A percentile compares a stretch with the other conserved stretches of the same genome.
Evolutionary conservation across 768 basidiomycete genomes (phyloP).

Genomic region (Lyophyllum atratum): DNA sequence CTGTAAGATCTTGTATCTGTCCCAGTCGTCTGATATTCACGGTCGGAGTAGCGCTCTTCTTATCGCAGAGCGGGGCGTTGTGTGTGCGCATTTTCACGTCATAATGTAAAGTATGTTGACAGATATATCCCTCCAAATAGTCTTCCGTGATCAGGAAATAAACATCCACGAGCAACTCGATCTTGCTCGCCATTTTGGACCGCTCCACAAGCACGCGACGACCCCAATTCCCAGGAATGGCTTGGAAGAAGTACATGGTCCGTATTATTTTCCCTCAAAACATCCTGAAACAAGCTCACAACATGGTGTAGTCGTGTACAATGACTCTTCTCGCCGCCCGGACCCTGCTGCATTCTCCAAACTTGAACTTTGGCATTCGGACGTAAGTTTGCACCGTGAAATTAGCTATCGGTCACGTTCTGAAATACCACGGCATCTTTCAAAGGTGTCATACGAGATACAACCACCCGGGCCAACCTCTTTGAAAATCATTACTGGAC

Average conservation of each 20-base stretch:
- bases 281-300: slow-evolving; percentile 6
- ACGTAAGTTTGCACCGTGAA: slow-evolving; percentile 42
- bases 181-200: slow-evolving; percentile 72
- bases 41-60: slow-evolving; percentile 56
- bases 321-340: slow-evolving; percentile 62
- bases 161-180: slow-evolving; percentile 69
- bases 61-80: slow-evolving; percentile 74
- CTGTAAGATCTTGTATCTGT: slow-evolving; percentile 45
- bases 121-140: slow-evolving; percentile 33
- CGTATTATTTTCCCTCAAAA: slow-evolving; percentile 17
- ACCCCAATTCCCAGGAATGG: slow-evolving; percentile 77
- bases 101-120: background rate
- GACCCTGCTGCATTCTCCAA: slow-evolving; percentile 69
- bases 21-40: slow-evolving; percentile 10
- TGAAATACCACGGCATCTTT: background rate
- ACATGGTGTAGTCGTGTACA: slow-evolving; percentile 61
- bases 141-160: slow-evolving; percentile 77
- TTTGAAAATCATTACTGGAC: slow-evolving; percentile 70
- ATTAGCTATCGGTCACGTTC: background rate
- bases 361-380: slow-evolving; percentile 80
- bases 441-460: slow-evolving; percentile 69
- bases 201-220: slow-evolving; percentile 81
- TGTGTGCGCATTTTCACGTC: slow-evolving; percentile 43
- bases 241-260: slow-evolving; percentile 76
- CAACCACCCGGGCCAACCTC: slow-evolving; percentile 83